Percentiles rank a stretch among this genome's conserved stretches.
Evolutionary conservation across 768 basidiomycete genomes (phyloP).

Genomic region (Suillus tomentosus): DNA sequence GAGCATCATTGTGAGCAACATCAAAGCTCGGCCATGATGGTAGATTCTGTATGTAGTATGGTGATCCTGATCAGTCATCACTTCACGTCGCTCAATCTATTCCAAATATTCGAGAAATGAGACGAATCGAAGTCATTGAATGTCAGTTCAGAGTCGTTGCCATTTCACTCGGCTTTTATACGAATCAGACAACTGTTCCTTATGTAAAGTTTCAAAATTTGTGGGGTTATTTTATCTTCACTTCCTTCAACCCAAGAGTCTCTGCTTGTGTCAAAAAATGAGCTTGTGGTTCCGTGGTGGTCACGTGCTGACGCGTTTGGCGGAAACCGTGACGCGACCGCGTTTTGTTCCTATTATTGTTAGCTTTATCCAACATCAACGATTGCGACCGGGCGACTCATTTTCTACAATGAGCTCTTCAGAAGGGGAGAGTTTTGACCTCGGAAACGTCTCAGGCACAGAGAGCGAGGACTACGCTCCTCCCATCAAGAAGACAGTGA

Average conservation of each 20-base stretch:
- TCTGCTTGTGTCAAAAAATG: background rate
- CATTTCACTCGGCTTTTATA: background rate
- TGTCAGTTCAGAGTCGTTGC: background rate
- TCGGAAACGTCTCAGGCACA: conserved; percentile 55
- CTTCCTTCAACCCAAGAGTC: too few relatives aligned
- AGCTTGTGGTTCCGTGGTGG: background rate
- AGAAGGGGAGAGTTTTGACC: conserved; percentile 67
- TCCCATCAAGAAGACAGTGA: conserved; percentile 53
- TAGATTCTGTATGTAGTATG: background rate
- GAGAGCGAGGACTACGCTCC: conserved; percentile 74
- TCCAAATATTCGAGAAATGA: background rate
- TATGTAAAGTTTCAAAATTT: background rate
- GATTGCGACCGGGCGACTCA: background rate
- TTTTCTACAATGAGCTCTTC: conserved; percentile 65
- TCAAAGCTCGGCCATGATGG: conserved; percentile 56
- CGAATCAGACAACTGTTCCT: background rate
- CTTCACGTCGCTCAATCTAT: background rate
- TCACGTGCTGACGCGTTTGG: conserved; percentile 3
- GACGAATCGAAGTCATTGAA: background rate
- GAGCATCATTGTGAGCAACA: conserved; percentile 76
- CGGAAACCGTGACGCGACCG: background rate
- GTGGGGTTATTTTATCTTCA: background rate
- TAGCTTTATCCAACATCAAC: conserved; percentile 13
- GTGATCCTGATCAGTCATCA: background rate
- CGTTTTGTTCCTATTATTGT: background rate